Evolutionary conservation across 2,329 filamentous ascomycete species (phyloP).

Genomic region (Cadophora luteo-olivacea): DNA sequence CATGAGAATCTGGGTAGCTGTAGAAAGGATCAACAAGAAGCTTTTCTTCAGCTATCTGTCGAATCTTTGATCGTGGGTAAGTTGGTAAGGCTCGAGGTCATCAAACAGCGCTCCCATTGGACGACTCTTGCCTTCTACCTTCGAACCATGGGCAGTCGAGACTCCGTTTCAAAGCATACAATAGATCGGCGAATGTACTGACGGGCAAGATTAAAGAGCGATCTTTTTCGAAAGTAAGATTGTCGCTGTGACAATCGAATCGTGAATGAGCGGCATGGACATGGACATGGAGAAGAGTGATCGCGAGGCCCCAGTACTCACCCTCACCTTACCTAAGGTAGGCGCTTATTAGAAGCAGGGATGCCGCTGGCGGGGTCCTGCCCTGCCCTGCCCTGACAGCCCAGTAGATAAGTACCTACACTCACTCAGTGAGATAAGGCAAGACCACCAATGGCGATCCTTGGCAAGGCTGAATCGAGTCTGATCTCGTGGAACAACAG

Average conservation of each 20-base stretch:
- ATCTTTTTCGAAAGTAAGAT: background rate
- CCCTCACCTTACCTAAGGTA: too few species aligned
- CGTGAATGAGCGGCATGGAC: background rate
- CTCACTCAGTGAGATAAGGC: too few species aligned
- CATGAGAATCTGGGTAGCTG: background rate
- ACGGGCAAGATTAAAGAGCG: background rate
- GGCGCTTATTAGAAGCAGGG: too few species aligned
- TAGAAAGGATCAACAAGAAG: background rate
- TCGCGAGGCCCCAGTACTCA: too few species aligned
- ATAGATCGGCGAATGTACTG: background rate
- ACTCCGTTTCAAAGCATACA: background rate
- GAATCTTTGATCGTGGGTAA: background rate
- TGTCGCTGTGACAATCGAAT: background rate
- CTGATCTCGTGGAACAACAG: background rate
- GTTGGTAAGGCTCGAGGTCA: background rate
- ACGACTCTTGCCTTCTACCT: background rate
- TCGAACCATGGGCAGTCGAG: background rate
- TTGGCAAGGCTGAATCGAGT: constrained; percentile 1
- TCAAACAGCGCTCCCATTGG: background rate
- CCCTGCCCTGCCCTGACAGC: too few species aligned
- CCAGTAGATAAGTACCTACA: too few species aligned
- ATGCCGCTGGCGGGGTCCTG: too few species aligned
- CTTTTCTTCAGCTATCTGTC: background rate
- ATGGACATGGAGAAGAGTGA: background rate
- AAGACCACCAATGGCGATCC: background rate